These are phyloP conservation scores for Nannochloris sp. DNA, from an alignment of 139 green algal genomes.

Conservation along the genomic window DNA sequence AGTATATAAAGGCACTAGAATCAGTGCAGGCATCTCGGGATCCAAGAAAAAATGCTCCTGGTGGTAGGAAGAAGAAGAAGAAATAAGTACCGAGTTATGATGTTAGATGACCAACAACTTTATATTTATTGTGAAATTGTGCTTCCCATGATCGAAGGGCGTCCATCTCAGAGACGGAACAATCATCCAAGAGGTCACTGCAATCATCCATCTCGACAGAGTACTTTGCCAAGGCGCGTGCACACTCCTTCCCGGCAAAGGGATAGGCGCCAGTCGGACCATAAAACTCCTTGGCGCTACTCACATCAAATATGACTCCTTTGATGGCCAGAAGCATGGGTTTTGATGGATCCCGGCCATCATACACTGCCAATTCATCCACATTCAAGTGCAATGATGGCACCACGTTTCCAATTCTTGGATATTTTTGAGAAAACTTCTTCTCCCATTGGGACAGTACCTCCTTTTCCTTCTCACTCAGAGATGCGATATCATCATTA, in stretches of 20 bases:
- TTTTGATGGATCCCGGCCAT: constrained; percentile 41
- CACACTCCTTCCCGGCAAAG: constrained; percentile 72
- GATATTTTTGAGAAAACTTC: constrained; percentile 45
- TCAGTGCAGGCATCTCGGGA: constrained; percentile 10
- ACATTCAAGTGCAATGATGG: constrained; percentile 41
- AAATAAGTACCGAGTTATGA: background rate
- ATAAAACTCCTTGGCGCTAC: constrained; percentile 57
- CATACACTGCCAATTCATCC: constrained; percentile 49
- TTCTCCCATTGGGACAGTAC: constrained; percentile 36
- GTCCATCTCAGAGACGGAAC: constrained; percentile 49
- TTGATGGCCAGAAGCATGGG: constrained; percentile 64
- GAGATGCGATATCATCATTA: constrained; percentile 32
- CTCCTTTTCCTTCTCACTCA: constrained; percentile 30
- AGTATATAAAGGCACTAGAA: constrained; percentile 13
- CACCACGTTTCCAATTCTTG: constrained; percentile 53
- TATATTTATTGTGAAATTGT: constrained; percentile 66
- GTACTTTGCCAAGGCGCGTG: constrained; percentile 67
- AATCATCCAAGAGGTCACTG: constrained; percentile 47
- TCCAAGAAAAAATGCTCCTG: background rate
- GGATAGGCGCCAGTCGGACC: constrained; percentile 74
- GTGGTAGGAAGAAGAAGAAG: too few relatives aligned
- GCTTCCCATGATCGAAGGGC: constrained; percentile 63
- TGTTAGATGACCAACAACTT: constrained; percentile 35
- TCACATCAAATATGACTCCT: constrained; percentile 71
- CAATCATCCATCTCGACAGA: constrained; percentile 63